phyloP scores from a whole-genome alignment of 371 early-diverging fungal genomes.

The Phascolomyces articulosus region DNA sequence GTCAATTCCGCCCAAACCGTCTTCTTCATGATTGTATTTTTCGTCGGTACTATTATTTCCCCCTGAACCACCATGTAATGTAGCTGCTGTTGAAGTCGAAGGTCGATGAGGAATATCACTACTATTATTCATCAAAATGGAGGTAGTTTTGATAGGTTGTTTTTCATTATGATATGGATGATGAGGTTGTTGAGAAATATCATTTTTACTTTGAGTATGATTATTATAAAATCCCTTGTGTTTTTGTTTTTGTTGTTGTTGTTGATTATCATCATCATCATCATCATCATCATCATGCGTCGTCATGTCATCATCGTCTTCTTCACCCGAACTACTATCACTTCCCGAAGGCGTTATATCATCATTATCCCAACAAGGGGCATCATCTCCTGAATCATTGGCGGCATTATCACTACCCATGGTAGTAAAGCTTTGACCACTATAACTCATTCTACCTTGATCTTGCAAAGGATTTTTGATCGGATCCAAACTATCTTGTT shows the following conservation, averaged over 20 bases:
- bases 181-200: too few relatives aligned
- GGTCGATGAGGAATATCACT: constrained; percentile 2
- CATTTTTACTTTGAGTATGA: too few relatives aligned
- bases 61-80: neutral
- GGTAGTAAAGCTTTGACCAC: constrained; percentile 20
- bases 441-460: constrained; percentile 13
- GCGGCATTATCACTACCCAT: constrained; percentile 20
- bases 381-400: constrained; percentile 23
- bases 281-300: constrained; percentile 15
- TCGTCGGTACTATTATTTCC: neutral
- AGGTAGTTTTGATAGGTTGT: too few relatives aligned
- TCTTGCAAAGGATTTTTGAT: constrained; percentile 4
- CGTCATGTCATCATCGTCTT: constrained; percentile 12
- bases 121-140: neutral
- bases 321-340: neutral
- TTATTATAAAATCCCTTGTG: too few relatives aligned
- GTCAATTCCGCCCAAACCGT: neutral
- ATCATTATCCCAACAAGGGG: constrained; percentile 3
- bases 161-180: too few relatives aligned
- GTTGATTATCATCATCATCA: neutral
- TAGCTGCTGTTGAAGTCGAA: constrained; percentile 7
- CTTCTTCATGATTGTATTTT: constrained; percentile 2
- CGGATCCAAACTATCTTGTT: constrained; percentile 18
- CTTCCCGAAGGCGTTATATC: neutral
- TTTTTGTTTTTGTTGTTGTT: too few relatives aligned